Evolutionary conservation across 2,329 filamentous ascomycete genomes (phyloP).

Genomic region (Monilinia polystroma): DNA sequence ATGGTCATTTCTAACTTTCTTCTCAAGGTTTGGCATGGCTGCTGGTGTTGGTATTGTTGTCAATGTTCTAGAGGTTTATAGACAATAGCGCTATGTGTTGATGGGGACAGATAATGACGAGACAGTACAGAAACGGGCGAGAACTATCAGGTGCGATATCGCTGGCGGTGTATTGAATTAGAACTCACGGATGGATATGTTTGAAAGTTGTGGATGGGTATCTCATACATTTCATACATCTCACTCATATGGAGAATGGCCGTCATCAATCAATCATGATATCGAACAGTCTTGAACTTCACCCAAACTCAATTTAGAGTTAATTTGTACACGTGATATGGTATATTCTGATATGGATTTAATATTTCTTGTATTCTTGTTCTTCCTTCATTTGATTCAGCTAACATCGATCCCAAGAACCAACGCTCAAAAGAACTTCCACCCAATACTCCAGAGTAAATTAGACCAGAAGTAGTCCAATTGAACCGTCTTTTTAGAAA

Average conservation of each 20-base stretch:
- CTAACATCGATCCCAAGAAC: neutral
- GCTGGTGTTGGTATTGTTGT: neutral
- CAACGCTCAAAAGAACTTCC: neutral
- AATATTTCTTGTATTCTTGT: constrained; percentile 7
- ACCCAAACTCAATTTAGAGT: neutral
- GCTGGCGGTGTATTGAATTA: too few relatives aligned
- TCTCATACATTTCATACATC: neutral
- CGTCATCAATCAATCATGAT: neutral
- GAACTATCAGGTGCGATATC: too few relatives aligned
- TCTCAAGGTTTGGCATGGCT: neutral
- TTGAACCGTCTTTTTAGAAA: neutral
- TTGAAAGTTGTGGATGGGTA: too few relatives aligned
- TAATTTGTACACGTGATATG: neutral
- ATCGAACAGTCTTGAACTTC: neutral
- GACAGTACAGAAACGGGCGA: too few relatives aligned
- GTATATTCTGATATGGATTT: neutral
- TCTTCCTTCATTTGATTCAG: neutral
- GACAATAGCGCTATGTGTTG: too few relatives aligned
- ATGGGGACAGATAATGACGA: too few relatives aligned
- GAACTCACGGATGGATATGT: too few relatives aligned
- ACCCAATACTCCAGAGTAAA: constrained; percentile 17
- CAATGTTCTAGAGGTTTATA: too few relatives aligned
- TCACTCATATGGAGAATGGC: neutral
- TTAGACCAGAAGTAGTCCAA: neutral
- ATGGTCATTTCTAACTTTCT: neutral